phyloP scores from a whole-genome alignment of 352 stramenopile genomes.

The Phytopythium delawarense region DNA sequence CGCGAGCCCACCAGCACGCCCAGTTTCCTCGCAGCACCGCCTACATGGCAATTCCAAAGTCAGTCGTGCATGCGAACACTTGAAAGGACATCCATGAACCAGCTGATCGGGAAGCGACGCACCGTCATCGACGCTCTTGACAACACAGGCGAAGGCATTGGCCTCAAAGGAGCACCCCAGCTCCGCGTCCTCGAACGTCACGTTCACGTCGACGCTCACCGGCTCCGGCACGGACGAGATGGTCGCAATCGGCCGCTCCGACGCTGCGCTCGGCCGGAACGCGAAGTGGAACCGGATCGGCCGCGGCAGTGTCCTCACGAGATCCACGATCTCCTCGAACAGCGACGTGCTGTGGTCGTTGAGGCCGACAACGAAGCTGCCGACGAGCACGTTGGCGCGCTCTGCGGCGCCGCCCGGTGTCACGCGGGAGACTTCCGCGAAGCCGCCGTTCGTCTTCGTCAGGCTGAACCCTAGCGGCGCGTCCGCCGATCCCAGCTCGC shows the following conservation, averaged over 20 bases:
- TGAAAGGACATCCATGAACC: background rate
- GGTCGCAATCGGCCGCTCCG: constrained; percentile 16
- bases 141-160: constrained; percentile 52
- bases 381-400: constrained; percentile 52
- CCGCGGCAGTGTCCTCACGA: constrained; percentile 41
- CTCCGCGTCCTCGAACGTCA: constrained; percentile 51
- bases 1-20: constrained; percentile 66
- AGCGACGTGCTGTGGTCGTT: constrained; percentile 48
- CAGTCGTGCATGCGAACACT: background rate
- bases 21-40: constrained; percentile 42
- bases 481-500: constrained; percentile 34
- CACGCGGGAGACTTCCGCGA: constrained; percentile 70
- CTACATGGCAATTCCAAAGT: constrained; percentile 8
- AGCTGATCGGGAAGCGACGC: background rate
- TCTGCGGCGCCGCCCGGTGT: constrained; percentile 53
- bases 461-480: constrained; percentile 67
- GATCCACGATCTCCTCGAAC: constrained; percentile 71
- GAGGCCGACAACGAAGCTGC: constrained; percentile 71
- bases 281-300: constrained; percentile 72
- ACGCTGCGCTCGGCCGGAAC: constrained; percentile 27
- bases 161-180: constrained; percentile 57
- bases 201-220: constrained; percentile 45
- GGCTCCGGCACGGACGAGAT: constrained; percentile 66
- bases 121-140: constrained; percentile 52
- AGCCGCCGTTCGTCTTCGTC: constrained; percentile 58